phyloP scores from a whole-genome alignment of 768 basidiomycete genomes.

The Phylloporus arenicola region DNA sequence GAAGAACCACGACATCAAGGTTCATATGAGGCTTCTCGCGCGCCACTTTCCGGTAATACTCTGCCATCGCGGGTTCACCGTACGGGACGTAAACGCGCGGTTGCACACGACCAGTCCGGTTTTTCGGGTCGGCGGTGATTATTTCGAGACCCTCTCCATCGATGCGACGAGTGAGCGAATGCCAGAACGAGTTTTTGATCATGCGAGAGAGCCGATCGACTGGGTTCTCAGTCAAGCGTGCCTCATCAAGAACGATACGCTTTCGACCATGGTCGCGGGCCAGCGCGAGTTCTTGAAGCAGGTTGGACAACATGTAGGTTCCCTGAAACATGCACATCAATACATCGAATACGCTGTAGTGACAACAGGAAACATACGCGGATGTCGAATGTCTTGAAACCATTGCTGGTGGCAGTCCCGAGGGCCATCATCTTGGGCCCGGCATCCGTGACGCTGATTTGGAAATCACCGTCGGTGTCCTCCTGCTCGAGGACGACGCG shows the following conservation, averaged over 20 bases:
- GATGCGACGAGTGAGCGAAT: slow-evolving; percentile 91
- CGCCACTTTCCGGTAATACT: slow-evolving; percentile 91
- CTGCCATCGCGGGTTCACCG: slow-evolving; percentile 89
- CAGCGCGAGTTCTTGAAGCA: slow-evolving; percentile 96
- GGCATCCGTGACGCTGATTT: slow-evolving; percentile 93
- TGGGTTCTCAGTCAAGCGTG: slow-evolving; percentile 95
- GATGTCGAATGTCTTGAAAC: slow-evolving; percentile 96
- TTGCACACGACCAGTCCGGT: slow-evolving; percentile 82
- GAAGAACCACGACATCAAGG: slow-evolving; percentile 87
- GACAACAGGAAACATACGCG: slow-evolving; percentile 46
- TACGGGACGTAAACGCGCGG: slow-evolving; percentile 95
- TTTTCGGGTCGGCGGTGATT: slow-evolving; percentile 97
- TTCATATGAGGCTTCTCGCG: slow-evolving; percentile 90
- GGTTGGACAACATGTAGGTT: slow-evolving; percentile 98
- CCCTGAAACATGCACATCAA: slow-evolving; percentile 47
- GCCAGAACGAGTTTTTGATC: slow-evolving; percentile 99
- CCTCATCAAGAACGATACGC: slow-evolving; percentile 97
- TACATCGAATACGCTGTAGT: slow-evolving; percentile 1
- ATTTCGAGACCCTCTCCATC: slow-evolving; percentile 97
- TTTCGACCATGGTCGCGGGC: slow-evolving; percentile 93
- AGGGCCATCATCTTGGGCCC: slow-evolving; percentile 95
- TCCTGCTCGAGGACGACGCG: slow-evolving; percentile 95
- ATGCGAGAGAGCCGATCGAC: slow-evolving; percentile 95
- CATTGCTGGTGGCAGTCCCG: slow-evolving; percentile 95
- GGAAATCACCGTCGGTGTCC: slow-evolving; percentile 95